Conservation (phyloP, 1,284 basidiomycete genomes). For the Boletus semigastroideus region DNA sequence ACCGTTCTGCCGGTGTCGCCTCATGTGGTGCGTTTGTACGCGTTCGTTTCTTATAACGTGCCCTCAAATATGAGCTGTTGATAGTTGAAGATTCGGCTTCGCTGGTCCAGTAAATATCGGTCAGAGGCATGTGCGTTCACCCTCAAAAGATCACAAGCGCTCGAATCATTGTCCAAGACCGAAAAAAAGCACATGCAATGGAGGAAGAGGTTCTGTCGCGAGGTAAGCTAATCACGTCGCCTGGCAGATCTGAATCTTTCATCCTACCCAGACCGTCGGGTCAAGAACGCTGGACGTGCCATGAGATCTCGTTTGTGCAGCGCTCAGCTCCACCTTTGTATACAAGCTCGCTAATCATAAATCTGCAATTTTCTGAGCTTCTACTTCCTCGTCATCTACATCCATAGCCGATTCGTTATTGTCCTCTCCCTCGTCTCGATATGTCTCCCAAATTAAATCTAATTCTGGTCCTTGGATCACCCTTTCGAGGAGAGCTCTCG, state of each 20-base stretch:
- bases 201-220: constrained; percentile 45
- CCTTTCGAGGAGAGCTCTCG: constrained; percentile 66
- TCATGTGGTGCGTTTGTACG: constrained; percentile 11
- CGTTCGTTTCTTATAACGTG: background rate
- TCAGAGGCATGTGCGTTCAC: constrained; percentile 55
- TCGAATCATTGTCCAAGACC: constrained; percentile 29
- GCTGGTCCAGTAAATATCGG: constrained; percentile 47
- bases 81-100: constrained; percentile 42
- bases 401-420: constrained; percentile 53
- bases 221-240: constrained; percentile 26
- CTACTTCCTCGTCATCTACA: constrained; percentile 36
- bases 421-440: constrained; percentile 49
- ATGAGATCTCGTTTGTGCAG: constrained; percentile 2
- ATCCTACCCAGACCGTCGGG: constrained; percentile 22
- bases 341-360: constrained; percentile 10
- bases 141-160: constrained; percentile 43
- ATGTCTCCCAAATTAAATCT: constrained; percentile 70
- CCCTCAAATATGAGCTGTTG: background rate
- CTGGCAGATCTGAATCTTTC: constrained; percentile 1
- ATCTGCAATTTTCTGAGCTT: constrained; percentile 30
- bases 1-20: constrained; percentile 17
- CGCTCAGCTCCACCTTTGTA: background rate
- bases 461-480: constrained; percentile 77
- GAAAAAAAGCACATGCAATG: constrained; percentile 38
- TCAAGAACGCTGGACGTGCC: constrained; percentile 16